Percentiles rank a stretch among this genome's conserved stretches.
Evolutionary conservation across 805 yeast genomes (phyloP).

Genomic region (Metschnikowia proteae): DNA sequence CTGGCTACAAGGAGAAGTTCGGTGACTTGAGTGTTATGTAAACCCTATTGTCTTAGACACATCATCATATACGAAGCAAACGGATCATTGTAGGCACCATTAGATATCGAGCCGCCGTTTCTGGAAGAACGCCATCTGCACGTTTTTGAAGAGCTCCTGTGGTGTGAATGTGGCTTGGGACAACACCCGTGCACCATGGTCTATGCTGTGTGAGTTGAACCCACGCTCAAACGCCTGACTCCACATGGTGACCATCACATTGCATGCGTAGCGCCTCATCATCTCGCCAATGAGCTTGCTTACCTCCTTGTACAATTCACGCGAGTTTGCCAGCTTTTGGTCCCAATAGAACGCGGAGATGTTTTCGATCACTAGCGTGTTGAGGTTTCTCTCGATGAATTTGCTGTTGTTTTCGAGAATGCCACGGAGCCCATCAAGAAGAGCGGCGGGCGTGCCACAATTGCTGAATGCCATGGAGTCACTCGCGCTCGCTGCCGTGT

Average conservation of each 20-base stretch:
- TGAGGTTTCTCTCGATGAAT: constrained; percentile 9
- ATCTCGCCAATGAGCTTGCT: constrained; percentile 11
- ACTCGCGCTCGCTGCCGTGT: background rate
- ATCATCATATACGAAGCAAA: constrained; percentile 1
- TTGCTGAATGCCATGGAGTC: background rate
- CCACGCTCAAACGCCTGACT: constrained; percentile 31
- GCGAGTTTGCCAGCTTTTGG: constrained; percentile 11
- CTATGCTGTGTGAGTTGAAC: constrained; percentile 13
- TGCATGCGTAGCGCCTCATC: constrained; percentile 23
- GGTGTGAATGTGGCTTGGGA: constrained; percentile 12
- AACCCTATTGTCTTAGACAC: constrained; percentile 10
- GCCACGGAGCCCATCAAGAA: constrained; percentile 2
- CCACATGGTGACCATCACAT: constrained; percentile 28
- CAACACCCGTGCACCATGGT: background rate
- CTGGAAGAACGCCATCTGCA: background rate
- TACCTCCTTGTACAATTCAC: constrained; percentile 15
- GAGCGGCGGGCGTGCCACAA: constrained; percentile 6
- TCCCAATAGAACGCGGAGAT: constrained; percentile 37
- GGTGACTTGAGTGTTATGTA: constrained; percentile 94
- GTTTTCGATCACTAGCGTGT: constrained; percentile 28
- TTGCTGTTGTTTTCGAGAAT: constrained; percentile 2
- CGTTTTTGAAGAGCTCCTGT: constrained; percentile 6
- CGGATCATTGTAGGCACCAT: background rate
- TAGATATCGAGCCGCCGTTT: background rate
- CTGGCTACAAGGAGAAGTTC: constrained; percentile 97